Evolutionary conservation across 2,329 filamentous ascomycete genomes (phyloP).

Genomic region (Furcasterigmium furcatum): DNA sequence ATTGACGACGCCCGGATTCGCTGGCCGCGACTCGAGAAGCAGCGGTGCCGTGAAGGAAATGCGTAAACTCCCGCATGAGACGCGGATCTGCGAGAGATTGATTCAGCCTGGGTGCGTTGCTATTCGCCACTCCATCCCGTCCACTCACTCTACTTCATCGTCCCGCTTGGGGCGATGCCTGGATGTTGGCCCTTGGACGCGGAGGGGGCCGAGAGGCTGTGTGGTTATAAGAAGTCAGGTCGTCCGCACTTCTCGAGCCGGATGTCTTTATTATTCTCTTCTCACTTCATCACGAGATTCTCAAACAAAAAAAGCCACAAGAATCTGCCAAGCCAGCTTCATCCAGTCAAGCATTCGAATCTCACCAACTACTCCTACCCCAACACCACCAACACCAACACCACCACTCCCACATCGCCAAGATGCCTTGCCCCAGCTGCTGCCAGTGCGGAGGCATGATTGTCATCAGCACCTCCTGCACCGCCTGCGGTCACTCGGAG

Average conservation of each 20-base stretch:
- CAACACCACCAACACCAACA: conserved; percentile 6
- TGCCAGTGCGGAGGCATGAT: conserved; percentile 54
- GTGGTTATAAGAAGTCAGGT: not conserved
- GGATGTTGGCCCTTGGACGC: not conserved
- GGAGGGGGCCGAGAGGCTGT: no score
- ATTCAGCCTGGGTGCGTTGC: not conserved
- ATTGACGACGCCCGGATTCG: not conserved
- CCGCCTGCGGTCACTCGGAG: conserved; percentile 45
- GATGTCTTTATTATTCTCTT: not conserved
- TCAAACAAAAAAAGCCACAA: not conserved
- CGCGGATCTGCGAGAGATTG: not conserved
- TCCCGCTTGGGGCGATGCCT: not conserved
- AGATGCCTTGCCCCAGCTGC: conserved; percentile 49
- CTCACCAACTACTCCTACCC: conserved; percentile 5
- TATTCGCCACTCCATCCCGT: conserved; percentile 2
- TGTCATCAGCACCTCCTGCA: conserved; percentile 54
- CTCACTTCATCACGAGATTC: not conserved
- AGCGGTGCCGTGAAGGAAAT: not conserved
- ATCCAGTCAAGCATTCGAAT: conserved; percentile 3
- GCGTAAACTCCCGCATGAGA: conserved; percentile 1
- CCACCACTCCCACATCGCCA: conserved; percentile 11
- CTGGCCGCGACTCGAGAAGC: not conserved
- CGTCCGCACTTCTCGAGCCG: not conserved
- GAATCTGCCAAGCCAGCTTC: not conserved
- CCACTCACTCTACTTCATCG: not conserved